phyloP scores from a whole-genome alignment of 164 flowering plant species.

The Euptelea pleiosperma region DNA sequence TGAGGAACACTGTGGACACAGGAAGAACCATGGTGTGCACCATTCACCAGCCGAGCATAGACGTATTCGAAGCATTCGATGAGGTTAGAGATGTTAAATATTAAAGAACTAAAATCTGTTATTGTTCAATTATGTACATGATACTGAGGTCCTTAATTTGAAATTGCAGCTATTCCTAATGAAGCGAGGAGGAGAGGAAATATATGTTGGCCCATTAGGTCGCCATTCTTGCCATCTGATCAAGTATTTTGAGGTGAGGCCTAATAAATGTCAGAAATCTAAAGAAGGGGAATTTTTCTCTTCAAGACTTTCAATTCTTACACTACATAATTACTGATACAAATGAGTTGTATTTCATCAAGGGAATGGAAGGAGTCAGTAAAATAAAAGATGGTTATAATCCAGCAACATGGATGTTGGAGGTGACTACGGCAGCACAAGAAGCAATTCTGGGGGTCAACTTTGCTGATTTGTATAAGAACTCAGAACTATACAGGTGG shows the following conservation, averaged over 20 bases:
- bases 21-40: slow-evolving; percentile 67
- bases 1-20: slow-evolving; percentile 52
- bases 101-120: background rate
- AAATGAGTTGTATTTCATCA: background rate
- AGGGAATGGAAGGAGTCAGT: slow-evolving; percentile 33
- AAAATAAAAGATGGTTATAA: slow-evolving; percentile 31
- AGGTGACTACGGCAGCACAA: slow-evolving; percentile 26
- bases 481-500: slow-evolving; percentile 25
- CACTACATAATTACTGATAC: background rate
- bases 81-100: slow-evolving; percentile 30
- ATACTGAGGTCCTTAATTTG: background rate
- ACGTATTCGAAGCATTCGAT: slow-evolving; percentile 58
- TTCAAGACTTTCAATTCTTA: background rate
- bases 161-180: slow-evolving; percentile 45
- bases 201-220: slow-evolving; percentile 58
- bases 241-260: slow-evolving; percentile 56
- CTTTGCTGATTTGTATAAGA: slow-evolving; percentile 25
- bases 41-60: slow-evolving; percentile 65
- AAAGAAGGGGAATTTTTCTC: background rate
- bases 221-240: slow-evolving; percentile 40
- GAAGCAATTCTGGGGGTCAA: slow-evolving; percentile 27
- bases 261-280: background rate
- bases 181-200: slow-evolving; percentile 60
- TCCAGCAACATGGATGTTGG: slow-evolving; percentile 43
- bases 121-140: too few relatives aligned